Evolutionary conservation across 805 yeast genomes (phyloP).

Genomic region (Candida saitoana): DNA sequence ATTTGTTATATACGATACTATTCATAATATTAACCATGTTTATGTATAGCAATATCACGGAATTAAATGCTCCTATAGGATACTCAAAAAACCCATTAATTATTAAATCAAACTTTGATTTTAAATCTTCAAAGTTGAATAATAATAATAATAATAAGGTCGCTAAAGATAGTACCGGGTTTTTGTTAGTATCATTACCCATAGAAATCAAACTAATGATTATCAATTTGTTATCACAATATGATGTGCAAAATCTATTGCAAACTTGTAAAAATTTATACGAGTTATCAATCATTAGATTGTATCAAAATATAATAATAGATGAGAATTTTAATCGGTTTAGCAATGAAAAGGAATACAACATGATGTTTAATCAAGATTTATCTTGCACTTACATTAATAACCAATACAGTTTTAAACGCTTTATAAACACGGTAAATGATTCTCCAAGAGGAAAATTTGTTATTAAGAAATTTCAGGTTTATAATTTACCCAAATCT

Average conservation of each 20-base stretch:
- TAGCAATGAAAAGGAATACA: slow-evolving; percentile 24
- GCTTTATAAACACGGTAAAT: slow-evolving; percentile 19
- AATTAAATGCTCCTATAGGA: slow-evolving; percentile 21
- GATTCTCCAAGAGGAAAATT: slow-evolving; percentile 4
- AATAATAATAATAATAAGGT: background rate
- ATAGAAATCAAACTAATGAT: slow-evolving; percentile 31
- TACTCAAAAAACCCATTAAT: slow-evolving; percentile 16
- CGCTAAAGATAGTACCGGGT: background rate
- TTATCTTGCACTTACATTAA: slow-evolving; percentile 29
- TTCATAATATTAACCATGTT: background rate
- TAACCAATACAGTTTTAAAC: slow-evolving; percentile 36
- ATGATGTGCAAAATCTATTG: slow-evolving; percentile 32
- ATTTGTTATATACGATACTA: background rate
- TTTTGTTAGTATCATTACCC: slow-evolving; percentile 29
- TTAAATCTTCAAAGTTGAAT: background rate
- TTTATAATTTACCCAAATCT: slow-evolving; percentile 40
- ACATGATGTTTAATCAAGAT: slow-evolving; percentile 6
- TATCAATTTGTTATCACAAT: slow-evolving; percentile 33
- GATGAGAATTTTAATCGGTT: slow-evolving; percentile 35
- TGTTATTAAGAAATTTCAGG: slow-evolving; percentile 24
- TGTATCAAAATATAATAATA: slow-evolving; percentile 38
- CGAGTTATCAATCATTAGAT: slow-evolving; percentile 25
- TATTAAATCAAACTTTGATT: background rate
- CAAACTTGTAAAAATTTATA: slow-evolving; percentile 26
- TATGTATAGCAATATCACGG: slow-evolving; percentile 3